Evolutionary conservation across 2,329 filamentous ascomycete genomes (phyloP).

Genomic region (Fusarium concolor): DNA sequence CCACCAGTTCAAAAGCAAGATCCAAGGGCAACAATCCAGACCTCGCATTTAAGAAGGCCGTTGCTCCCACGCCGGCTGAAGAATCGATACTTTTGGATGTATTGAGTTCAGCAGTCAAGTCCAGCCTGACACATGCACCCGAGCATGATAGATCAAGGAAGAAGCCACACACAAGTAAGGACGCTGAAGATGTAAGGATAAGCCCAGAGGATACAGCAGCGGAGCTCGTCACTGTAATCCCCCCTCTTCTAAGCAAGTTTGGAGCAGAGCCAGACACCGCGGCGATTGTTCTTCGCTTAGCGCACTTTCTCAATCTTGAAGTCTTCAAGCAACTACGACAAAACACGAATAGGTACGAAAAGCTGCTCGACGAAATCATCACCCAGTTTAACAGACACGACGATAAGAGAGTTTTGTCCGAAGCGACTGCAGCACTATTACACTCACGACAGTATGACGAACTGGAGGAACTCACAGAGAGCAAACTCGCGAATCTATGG

Average conservation of each 20-base stretch:
- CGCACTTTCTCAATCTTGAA: conserved; percentile 87
- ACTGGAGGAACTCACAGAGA: conserved; percentile 85
- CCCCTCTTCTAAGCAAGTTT: conserved; percentile 89
- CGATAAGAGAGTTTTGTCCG: conserved; percentile 84
- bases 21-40: conserved; percentile 66
- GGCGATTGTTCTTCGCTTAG: conserved; percentile 84
- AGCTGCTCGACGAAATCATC: conserved; percentile 89
- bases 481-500: conserved; percentile 85
- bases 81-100: conserved; percentile 90
- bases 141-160: conserved; percentile 73
- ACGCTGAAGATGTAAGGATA: conserved; percentile 59
- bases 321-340: conserved; percentile 90
- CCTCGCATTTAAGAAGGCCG: conserved; percentile 74
- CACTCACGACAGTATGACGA: conserved; percentile 90
- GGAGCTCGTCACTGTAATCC: conserved; percentile 81
- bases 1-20: conserved; percentile 66
- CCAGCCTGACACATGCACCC: conserved; percentile 73
- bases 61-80: conserved; percentile 79
- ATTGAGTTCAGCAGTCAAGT: conserved; percentile 83
- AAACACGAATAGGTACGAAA: conserved; percentile 82
- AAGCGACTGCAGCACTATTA: conserved; percentile 84
- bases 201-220: conserved; percentile 78
- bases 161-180: conserved; percentile 70
- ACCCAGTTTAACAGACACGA: conserved; percentile 95
- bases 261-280: conserved; percentile 90